Conservation (phyloP, 768 basidiomycete species). For the Termitomyces sp. region DNA sequence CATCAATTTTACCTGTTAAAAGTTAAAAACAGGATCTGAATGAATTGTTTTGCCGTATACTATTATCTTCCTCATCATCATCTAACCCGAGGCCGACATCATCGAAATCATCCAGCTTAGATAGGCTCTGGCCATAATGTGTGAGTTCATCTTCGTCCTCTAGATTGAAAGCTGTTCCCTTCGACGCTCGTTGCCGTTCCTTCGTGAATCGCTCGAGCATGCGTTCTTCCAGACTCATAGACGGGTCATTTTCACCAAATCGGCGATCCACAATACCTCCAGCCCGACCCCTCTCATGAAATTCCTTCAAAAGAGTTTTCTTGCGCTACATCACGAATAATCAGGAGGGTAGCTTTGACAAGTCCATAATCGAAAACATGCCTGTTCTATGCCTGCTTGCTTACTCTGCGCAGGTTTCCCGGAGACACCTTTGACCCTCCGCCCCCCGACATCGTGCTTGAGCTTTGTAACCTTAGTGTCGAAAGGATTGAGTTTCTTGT, state of each 20-base stretch:
- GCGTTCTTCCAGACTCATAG: slow-evolving; percentile 91
- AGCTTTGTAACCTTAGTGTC: slow-evolving; percentile 89
- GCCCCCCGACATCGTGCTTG: slow-evolving; percentile 89
- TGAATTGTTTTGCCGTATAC: slow-evolving; percentile 22
- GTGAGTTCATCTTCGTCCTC: slow-evolving; percentile 90
- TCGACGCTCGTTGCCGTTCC: slow-evolving; percentile 78
- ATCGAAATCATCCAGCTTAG: slow-evolving; percentile 82
- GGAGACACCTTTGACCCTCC: slow-evolving; percentile 74
- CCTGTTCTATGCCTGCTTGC: slow-evolving; percentile 87
- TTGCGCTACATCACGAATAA: slow-evolving; percentile 52
- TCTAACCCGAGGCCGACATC: slow-evolving; percentile 56
- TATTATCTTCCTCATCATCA: slow-evolving; percentile 49
- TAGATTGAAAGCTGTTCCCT: slow-evolving; percentile 78
- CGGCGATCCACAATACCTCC: slow-evolving; percentile 91
- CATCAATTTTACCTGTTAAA: slow-evolving; percentile 57
- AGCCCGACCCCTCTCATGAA: slow-evolving; percentile 70
- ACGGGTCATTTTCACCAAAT: slow-evolving; percentile 93
- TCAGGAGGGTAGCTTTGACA: background rate
- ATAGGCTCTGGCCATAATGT: slow-evolving; percentile 86
- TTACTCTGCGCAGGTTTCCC: slow-evolving; percentile 88
- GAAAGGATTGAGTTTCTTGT: slow-evolving; percentile 87
- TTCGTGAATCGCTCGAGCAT: slow-evolving; percentile 95
- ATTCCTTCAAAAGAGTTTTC: slow-evolving; percentile 85
- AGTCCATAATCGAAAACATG: slow-evolving; percentile 27
- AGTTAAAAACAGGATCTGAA: background rate